Percentiles rank a stretch among this genome's conserved stretches.
Conservation (phyloP, 305 asterid genomes). For the Plantago coronopus region DNA sequence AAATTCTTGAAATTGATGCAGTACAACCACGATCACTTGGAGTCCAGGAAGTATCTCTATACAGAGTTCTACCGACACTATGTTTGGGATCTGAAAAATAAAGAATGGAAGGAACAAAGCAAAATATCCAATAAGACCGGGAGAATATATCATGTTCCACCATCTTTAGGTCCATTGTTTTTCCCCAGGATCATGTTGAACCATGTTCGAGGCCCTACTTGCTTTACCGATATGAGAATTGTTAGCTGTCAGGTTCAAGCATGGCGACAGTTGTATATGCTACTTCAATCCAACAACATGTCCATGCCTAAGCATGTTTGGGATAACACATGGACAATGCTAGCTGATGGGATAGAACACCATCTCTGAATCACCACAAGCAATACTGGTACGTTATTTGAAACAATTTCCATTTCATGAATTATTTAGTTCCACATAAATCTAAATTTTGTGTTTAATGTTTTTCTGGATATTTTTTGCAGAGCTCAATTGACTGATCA, state of each 20-base stretch:
- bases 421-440: too few species aligned
- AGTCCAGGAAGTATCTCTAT: neutral
- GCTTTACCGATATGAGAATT: fast-evolving
- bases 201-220: fast-evolving
- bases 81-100: neutral
- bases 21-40: neutral
- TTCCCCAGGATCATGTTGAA: neutral
- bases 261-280: too few species aligned
- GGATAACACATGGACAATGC: too few species aligned
- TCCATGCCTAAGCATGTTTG: neutral
- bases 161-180: neutral
- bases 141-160: neutral
- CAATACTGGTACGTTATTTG: too few species aligned
- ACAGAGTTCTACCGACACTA: neutral
- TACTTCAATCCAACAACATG: too few species aligned
- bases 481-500: too few species aligned
- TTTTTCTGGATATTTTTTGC: too few species aligned
- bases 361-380: neutral
- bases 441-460: too few species aligned
- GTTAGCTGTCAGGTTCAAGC: too few species aligned
- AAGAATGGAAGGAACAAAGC: neutral
- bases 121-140: neutral
- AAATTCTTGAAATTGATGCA: neutral
- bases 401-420: too few species aligned
- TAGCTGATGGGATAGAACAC: neutral